Conservation (phyloP, 2,329 filamentous ascomycete genomes). For the Tolypocladium tropicale region DNA sequence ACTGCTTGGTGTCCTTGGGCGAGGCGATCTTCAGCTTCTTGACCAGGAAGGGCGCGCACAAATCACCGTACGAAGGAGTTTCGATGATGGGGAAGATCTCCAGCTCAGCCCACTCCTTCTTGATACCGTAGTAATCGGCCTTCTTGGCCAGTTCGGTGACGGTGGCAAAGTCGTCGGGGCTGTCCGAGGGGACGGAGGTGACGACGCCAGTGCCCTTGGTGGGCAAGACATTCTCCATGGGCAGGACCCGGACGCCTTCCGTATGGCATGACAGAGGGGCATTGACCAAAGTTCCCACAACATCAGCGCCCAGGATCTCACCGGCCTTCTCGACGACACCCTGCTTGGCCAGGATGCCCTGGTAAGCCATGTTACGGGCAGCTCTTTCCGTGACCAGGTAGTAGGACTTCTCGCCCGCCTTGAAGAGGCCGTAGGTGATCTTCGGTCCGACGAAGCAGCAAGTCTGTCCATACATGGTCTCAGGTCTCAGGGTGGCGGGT, state of each 20-base stretch:
- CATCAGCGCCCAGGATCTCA: conserved; percentile 65
- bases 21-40: conserved; percentile 95
- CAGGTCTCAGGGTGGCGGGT: conserved; percentile 82
- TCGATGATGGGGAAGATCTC: conserved; percentile 84
- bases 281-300: conserved; percentile 80
- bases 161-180: conserved; percentile 86
- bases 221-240: conserved; percentile 88
- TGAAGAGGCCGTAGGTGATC: conserved; percentile 83
- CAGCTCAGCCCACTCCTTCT: conserved; percentile 91
- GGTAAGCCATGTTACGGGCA: conserved; percentile 95
- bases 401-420: conserved; percentile 67
- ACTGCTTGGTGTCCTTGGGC: conserved; percentile 81
- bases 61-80: conserved; percentile 77
- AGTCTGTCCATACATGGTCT: conserved; percentile 98
- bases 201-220: conserved; percentile 96
- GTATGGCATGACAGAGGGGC: conserved; percentile 83
- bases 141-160: conserved; percentile 85
- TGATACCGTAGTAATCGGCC: conserved; percentile 88
- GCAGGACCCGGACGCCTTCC: conserved; percentile 75
- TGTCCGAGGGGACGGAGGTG: conserved; percentile 90
- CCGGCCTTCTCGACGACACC: conserved; percentile 65
- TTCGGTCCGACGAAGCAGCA: conserved; percentile 92
- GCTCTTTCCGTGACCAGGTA: conserved; percentile 74
- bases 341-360: conserved; percentile 72
- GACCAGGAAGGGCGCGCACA: conserved; percentile 73